phyloP scores from a whole-genome alignment of 345 rosid genomes.

The Raphanus raphanistrum region DNA sequence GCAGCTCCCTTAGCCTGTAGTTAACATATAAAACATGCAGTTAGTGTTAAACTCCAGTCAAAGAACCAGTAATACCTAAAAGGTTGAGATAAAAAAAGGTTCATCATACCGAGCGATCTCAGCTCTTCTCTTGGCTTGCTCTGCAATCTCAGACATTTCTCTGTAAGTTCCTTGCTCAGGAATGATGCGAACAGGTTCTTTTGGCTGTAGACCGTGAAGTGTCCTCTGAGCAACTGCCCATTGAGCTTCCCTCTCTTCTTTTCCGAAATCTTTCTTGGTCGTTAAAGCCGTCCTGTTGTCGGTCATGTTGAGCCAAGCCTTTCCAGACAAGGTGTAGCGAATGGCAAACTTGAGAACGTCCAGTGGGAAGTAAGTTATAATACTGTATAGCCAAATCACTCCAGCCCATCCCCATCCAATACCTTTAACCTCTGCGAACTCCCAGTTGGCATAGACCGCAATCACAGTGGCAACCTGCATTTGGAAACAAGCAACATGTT shows the following conservation, averaged over 20 bases:
- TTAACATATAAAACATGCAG: not conserved
- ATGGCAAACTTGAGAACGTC: slow-evolving; percentile 77
- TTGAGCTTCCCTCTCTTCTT: slow-evolving; percentile 88
- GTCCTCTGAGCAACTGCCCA: slow-evolving; percentile 91
- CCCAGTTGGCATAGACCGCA: slow-evolving; percentile 91
- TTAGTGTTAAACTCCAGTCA: not conserved
- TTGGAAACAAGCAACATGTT: not conserved
- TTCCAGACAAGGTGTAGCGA: slow-evolving; percentile 77
- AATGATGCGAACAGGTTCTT: slow-evolving; percentile 52
- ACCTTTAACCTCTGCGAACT: slow-evolving; percentile 73
- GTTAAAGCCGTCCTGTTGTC: slow-evolving; percentile 91
- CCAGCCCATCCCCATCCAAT: slow-evolving; percentile 99
- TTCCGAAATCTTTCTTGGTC: slow-evolving; percentile 79
- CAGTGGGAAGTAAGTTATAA: slow-evolving; percentile 71
- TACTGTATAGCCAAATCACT: slow-evolving; percentile 79
- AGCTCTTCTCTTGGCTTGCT: slow-evolving; percentile 95
- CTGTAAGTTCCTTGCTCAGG: slow-evolving; percentile 62
- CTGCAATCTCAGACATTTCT: slow-evolving; percentile 91
- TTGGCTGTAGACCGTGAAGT: slow-evolving; percentile 76
- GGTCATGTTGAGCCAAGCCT: slow-evolving; percentile 73
- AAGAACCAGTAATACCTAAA: not conserved
- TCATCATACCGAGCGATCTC: slow-evolving; percentile 80
- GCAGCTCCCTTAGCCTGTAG: slow-evolving; percentile 74
- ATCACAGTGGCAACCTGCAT: slow-evolving; percentile 75
- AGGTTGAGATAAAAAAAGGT: not conserved